phyloP scores from a whole-genome alignment of 495 filamentous ascomycete genomes.

The Podospora tetraspora region DNA sequence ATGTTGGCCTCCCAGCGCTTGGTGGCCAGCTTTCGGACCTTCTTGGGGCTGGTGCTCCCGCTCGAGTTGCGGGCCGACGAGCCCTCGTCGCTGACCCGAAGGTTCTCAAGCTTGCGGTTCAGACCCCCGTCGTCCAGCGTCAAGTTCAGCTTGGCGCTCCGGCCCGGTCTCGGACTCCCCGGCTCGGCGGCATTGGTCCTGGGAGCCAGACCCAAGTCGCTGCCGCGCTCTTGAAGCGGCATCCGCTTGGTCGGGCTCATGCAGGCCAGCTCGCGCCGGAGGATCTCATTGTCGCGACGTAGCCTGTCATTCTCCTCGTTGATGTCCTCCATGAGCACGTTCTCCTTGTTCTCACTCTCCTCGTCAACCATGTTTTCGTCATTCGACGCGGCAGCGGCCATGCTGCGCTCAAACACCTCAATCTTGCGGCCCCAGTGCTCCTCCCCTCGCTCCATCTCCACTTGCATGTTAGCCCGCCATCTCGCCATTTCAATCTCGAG shows the following conservation, averaged over 20 bases:
- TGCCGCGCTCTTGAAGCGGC: slow-evolving; percentile 41
- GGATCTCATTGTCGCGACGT: slow-evolving; percentile 45
- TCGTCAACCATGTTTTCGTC: slow-evolving; percentile 17
- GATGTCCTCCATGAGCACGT: slow-evolving; percentile 50
- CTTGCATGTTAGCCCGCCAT: slow-evolving; percentile 69
- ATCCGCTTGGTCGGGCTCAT: slow-evolving; percentile 40
- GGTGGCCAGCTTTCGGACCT: slow-evolving; percentile 34
- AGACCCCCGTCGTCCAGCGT: slow-evolving; percentile 20
- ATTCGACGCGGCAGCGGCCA: slow-evolving; percentile 31
- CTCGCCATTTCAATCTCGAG: slow-evolving; percentile 66
- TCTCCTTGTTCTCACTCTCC: slow-evolving; percentile 46
- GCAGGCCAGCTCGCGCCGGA: slow-evolving; percentile 44
- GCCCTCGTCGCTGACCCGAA: slow-evolving; percentile 21
- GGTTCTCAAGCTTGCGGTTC: slow-evolving; percentile 19
- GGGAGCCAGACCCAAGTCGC: slow-evolving; percentile 5
- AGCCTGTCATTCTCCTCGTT: slow-evolving; percentile 58
- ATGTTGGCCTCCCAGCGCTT: slow-evolving; percentile 32
- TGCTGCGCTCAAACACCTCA: slow-evolving; percentile 70
- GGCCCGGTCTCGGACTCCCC: slow-evolving; percentile 13
- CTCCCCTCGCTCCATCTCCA: slow-evolving; percentile 66
- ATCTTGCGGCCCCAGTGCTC: slow-evolving; percentile 88
- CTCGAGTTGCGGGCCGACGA: slow-evolving; percentile 3
- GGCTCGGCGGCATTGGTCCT: slow-evolving; percentile 5
- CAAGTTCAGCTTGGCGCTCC: background rate
- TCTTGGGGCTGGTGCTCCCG: slow-evolving; percentile 30